A percentile compares a stretch with the other conserved stretches of the same genome.
Evolutionary conservation across 1,284 basidiomycete genomes (phyloP).

Genomic region (Amylostereum areolatum): DNA sequence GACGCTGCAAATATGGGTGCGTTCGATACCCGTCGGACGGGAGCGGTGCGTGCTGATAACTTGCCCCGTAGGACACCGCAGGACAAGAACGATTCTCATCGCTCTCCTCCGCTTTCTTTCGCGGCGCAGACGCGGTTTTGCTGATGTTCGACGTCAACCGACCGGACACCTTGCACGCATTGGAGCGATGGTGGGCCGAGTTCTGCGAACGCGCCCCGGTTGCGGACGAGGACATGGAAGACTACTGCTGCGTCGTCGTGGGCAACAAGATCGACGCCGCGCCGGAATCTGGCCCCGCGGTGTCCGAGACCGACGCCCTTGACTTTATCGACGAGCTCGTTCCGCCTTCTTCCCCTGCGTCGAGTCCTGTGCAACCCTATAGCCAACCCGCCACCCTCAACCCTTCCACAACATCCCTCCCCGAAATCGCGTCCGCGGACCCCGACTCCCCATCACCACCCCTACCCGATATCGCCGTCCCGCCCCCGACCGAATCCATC

Average conservation of each 20-base stretch:
- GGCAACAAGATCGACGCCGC: constrained; percentile 74
- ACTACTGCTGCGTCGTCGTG: constrained; percentile 70
- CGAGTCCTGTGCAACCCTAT: constrained; percentile 10
- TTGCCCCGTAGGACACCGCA: constrained; percentile 61
- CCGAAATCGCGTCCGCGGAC: constrained; percentile 13
- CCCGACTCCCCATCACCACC: constrained; percentile 11
- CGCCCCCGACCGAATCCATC: constrained; percentile 23
- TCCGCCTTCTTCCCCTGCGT: constrained; percentile 32
- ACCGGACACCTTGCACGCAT: constrained; percentile 48
- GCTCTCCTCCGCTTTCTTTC: constrained; percentile 75
- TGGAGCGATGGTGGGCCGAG: constrained; percentile 73
- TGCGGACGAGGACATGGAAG: constrained; percentile 50
- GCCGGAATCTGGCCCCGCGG: constrained; percentile 13
- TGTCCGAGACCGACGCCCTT: constrained; percentile 31
- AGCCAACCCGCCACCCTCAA: constrained; percentile 11
- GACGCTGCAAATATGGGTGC: constrained; percentile 75
- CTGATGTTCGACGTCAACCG: constrained; percentile 74
- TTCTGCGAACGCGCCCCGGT: constrained; percentile 65
- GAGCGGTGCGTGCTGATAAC: no score
- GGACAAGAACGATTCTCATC: constrained; percentile 82
- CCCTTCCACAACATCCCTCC: constrained; percentile 13
- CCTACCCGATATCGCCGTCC: constrained; percentile 17
- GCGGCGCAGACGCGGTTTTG: constrained; percentile 76
- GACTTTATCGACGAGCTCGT: constrained; percentile 53
- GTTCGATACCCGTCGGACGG: no score